Evolutionary conservation across 1,284 basidiomycete species (phyloP), one percentile per base, ranked within the genome.

Genomic region (Microbotryum lychnidis-dioicae): DNA sequence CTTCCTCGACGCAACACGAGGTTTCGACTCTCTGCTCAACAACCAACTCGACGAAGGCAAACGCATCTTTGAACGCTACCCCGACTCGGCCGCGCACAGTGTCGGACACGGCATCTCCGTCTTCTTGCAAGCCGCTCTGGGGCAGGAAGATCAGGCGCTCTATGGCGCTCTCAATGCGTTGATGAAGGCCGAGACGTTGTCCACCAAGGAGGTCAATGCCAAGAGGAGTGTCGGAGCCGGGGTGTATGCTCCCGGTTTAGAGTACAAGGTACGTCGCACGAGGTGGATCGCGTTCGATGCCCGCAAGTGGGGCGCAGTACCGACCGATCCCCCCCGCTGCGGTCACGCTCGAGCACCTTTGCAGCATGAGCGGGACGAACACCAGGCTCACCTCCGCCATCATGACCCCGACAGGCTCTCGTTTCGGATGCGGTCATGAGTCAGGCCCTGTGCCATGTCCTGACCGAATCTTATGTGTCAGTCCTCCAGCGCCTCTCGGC

Each of bases 81-180:
- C 56, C 0, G 54, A 65, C 7, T 66, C 66, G 21, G 54, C 67
- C 0, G 64, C 54, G 42, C 61, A 65, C 31, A 54, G 60, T 12
- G 57, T 70, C 31, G 70, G 68, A 1, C 37, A 64, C 21, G 70
- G 70, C 0, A 66, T 70, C 29, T 27, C 64, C 4, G 54, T 52
- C 29, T 71, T 71, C 56, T 60, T 71, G 18, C 54, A 58, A 14
- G 68, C 67, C 18, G 62, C 66, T 3, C 55, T 71, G 2, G 63
- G 63, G 2, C 50, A 65, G 27, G 70, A 71, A 46, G 66, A 68
- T 23, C 58, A 60, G 8, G 61, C 65, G 51, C 58, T 71, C 2
- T 44, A 56, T 23, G 52, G 51, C 47, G 62, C 64, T 0, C 62
- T 67, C 33, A 66, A 64, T 1, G 59, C 61, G 37, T 60, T 71